Base-by-base conservation (phyloP, 75 land plant species). In the Pinus albicaulis region DNA sequence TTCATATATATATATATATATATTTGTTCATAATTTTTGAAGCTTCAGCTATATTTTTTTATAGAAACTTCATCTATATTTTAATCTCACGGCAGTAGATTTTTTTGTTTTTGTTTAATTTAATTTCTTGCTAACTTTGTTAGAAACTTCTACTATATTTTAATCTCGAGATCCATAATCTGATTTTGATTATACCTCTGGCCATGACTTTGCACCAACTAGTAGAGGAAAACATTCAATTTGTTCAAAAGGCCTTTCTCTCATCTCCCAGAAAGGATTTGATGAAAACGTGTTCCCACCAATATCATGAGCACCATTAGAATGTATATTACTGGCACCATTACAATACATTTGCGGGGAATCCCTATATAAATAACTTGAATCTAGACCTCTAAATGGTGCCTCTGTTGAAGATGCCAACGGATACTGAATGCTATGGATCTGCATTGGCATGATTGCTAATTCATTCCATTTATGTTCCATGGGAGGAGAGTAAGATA, bases 161-260 rank as follows among this genome's bases (percentile, higher is more conserved):
- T n/a, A n/a, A n/a, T n/a, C n/a, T n/a, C n/a, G n/a, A n/a, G n/a
- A n/a, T n/a, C n/a, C n/a, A n/a, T n/a, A n/a, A n/a, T n/a, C n/a
- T n/a, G n/a, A n/a, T n/a, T n/a, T n/a, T n/a, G n/a, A n/a, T n/a
- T n/a, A n/a, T n/a, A n/a, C n/a, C 3, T 19, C 41, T 20, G 70
- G 70, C 41, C 70, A 66, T 66, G 70, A 66, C 1, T 66, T 36
- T 38, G 70, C 44, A 17, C 70, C 41, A 16, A 38, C 44, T n/a
- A 20, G 22, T 23, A 38, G 44, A 66, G 41, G 41, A 66, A 66
- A 66, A 34, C 10, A n/a, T 38, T 38, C 22, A 63, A 28, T 15
- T 19, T 66, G 22, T 66, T 36, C 44, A 34, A 36, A 11, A 38
- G 17, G 41, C 44, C n/a, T 19, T 4, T 66, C 48, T 66, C 44